Evolutionary conservation across 441 rosid genomes (phyloP).

Genomic region (Euphorbia celastroides): DNA sequence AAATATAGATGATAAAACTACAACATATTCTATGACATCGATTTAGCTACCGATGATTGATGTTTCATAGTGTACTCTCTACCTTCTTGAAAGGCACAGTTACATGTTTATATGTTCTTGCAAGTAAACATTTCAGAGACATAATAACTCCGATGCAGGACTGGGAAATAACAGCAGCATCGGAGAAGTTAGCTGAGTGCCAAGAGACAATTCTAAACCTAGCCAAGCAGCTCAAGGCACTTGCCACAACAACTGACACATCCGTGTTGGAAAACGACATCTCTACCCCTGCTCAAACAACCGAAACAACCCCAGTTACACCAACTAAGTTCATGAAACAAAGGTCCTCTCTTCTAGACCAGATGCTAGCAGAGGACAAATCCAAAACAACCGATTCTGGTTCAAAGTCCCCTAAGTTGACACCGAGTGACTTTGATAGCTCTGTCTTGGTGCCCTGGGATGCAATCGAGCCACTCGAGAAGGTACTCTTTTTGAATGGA

Average conservation of each 20-base stretch:
- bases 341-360: conserved; percentile 72
- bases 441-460: conserved; percentile 26
- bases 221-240: conserved; percentile 77
- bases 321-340: conserved; percentile 36
- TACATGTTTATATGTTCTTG: neutral
- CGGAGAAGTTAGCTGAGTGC: conserved; percentile 89
- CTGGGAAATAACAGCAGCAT: conserved; percentile 82
- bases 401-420: conserved; percentile 17
- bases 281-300: conserved; percentile 12
- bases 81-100: neutral
- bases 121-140: neutral
- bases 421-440: conserved; percentile 18
- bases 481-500: conserved; percentile 32
- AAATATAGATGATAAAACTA: neutral
- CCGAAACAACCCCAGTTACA: conserved; percentile 13
- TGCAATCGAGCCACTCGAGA: conserved; percentile 37
- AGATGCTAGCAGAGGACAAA: conserved; percentile 74
- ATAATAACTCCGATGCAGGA: conserved; percentile 39
- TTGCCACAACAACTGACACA: conserved; percentile 59
- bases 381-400: conserved; percentile 22
- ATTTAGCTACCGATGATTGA: neutral
- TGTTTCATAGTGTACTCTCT: neutral
- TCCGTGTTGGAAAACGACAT: conserved; percentile 32
- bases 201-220: conserved; percentile 82
- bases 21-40: neutral